Evolutionary conservation across 768 basidiomycete species (phyloP).

Genomic region (Cubamyces lactineus): DNA sequence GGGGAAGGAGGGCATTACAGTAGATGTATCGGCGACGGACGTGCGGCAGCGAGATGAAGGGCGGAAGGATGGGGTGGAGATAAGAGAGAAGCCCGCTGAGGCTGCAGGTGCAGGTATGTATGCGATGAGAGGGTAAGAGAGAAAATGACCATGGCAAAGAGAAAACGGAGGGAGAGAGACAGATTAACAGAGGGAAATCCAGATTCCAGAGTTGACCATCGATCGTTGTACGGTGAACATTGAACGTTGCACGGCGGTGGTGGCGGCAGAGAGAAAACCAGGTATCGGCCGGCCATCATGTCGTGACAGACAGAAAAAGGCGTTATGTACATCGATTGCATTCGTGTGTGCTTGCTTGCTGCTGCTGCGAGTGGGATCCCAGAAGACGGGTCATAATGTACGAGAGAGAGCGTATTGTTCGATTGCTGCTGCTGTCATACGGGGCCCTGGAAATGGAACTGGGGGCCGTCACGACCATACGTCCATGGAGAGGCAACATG

Average conservation of each 20-base stretch:
- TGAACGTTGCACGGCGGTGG: not conserved
- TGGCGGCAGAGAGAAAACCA: not conserved
- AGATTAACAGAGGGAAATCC: not conserved
- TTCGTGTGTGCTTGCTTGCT: too few relatives aligned
- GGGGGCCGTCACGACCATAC: too few relatives aligned
- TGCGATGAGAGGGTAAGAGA: not conserved
- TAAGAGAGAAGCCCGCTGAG: too few relatives aligned
- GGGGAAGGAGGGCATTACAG: not conserved
- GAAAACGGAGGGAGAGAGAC: not conserved
- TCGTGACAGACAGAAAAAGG: too few relatives aligned
- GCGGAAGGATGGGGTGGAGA: not conserved
- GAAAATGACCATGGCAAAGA: not conserved
- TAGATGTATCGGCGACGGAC: conserved; percentile 8
- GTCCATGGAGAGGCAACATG: too few relatives aligned
- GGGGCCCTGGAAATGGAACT: too few relatives aligned
- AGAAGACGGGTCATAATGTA: too few relatives aligned
- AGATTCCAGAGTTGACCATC: not conserved
- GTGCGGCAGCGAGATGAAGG: not conserved
- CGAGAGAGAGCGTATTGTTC: too few relatives aligned
- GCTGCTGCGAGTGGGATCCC: too few relatives aligned
- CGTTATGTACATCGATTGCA: too few relatives aligned
- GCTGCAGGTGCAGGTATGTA: not conserved
- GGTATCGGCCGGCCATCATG: not conserved
- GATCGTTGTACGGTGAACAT: too few relatives aligned
- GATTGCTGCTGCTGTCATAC: too few relatives aligned